Evolutionary conservation across 2,329 filamentous ascomycete species (phyloP).

Genomic region (Neophaeococcomyces aloes): DNA sequence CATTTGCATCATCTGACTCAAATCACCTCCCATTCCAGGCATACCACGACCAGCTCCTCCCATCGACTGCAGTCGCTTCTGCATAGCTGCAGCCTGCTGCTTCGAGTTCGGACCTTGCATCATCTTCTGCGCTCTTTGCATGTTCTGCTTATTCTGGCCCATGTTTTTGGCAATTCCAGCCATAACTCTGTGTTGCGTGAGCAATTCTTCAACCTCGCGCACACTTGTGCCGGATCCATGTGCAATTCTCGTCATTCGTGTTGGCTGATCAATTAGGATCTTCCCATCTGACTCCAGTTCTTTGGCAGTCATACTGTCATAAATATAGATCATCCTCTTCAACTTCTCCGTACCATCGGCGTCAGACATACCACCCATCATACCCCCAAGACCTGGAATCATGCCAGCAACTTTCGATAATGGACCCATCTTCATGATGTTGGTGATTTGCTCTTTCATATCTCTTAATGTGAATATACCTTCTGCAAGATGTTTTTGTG

Average conservation of each 20-base stretch:
- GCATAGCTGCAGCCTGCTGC: constrained; percentile 83
- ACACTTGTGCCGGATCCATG: constrained; percentile 84
- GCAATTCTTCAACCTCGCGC: constrained; percentile 83
- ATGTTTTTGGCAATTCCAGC: constrained; percentile 98
- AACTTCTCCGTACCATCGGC: constrained; percentile 89
- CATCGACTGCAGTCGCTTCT: constrained; percentile 89
- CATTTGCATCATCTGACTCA: constrained; percentile 97
- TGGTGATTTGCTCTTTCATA: constrained; percentile 84
- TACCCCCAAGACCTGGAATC: constrained; percentile 87
- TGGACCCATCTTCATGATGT: constrained; percentile 99
- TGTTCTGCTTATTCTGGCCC: constrained; percentile 94
- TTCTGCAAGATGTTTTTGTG: constrained; percentile 96
- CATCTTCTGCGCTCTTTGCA: constrained; percentile 83
- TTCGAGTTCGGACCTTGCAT: constrained; percentile 87
- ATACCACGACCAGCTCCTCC: constrained; percentile 59
- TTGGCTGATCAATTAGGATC: constrained; percentile 83
- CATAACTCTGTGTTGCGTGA: constrained; percentile 99
- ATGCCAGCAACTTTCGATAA: constrained; percentile 96
- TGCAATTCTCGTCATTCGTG: constrained; percentile 83
- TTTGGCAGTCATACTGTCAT: constrained; percentile 93
- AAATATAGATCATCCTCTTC: constrained; percentile 98
- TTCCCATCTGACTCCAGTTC: constrained; percentile 94
- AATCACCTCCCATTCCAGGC: constrained; percentile 59
- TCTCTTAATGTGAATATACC: constrained; percentile 94
- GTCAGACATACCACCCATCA: constrained; percentile 89